These are phyloP conservation scores for Passalora sequoiae DNA, from an alignment of 2,329 filamentous ascomycete genomes.

Conservation along the genomic window DNA sequence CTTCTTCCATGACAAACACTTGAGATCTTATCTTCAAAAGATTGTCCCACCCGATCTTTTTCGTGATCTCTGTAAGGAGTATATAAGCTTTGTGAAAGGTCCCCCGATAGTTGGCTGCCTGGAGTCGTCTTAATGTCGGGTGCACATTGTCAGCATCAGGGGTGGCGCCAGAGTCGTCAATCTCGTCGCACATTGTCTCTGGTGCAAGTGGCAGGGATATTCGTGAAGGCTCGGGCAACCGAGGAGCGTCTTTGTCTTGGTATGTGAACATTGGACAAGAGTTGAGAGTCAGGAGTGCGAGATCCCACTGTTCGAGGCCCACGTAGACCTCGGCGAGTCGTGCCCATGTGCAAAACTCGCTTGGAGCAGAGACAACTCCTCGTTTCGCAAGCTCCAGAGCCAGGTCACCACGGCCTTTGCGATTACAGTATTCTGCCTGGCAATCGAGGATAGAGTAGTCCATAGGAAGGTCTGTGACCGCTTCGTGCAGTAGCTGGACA, in stretches of 20 bases:
- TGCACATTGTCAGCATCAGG: slow-evolving; percentile 82
- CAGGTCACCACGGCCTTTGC: slow-evolving; percentile 80
- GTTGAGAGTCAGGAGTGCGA: slow-evolving; percentile 89
- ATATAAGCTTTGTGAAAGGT: slow-evolving; percentile 94
- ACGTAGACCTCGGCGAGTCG: slow-evolving; percentile 90
- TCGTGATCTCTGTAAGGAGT: slow-evolving; percentile 89
- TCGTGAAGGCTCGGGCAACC: slow-evolving; percentile 88
- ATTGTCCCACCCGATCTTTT: slow-evolving; percentile 97
- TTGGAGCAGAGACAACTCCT: slow-evolving; percentile 89
- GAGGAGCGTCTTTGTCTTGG: slow-evolving; percentile 91
- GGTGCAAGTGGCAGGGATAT: slow-evolving; percentile 80
- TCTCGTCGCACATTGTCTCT: slow-evolving; percentile 89
- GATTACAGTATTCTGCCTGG: slow-evolving; percentile 84
- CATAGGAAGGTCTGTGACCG: slow-evolving; percentile 88
- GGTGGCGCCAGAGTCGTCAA: slow-evolving; percentile 78
- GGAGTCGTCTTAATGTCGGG: slow-evolving; percentile 75
- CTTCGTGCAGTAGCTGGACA: slow-evolving; percentile 79
- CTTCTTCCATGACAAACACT: slow-evolving; percentile 99
- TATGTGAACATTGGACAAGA: slow-evolving; percentile 99
- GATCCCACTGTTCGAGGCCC: slow-evolving; percentile 90
- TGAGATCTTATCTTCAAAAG: slow-evolving; percentile 89
- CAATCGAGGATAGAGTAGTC: slow-evolving; percentile 95
- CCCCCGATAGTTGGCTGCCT: slow-evolving; percentile 84
- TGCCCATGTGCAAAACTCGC: slow-evolving; percentile 96
- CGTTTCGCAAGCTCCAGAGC: slow-evolving; percentile 90